Evolutionary conservation across 2,329 filamentous ascomycete species (phyloP).

Genomic region (Fusarium pseudocircinatum): DNA sequence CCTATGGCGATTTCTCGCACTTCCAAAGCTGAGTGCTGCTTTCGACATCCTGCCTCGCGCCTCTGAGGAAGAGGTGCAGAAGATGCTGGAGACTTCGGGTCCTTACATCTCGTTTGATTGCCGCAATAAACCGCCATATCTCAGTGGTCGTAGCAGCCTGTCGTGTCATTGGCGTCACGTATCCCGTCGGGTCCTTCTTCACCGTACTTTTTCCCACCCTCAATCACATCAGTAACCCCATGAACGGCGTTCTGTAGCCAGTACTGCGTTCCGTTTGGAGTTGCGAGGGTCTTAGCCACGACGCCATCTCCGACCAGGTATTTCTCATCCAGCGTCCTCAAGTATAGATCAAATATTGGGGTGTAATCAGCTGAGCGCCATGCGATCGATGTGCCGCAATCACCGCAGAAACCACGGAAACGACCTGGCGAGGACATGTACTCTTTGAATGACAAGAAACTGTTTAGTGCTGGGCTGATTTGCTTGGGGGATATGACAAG

Average conservation of each 20-base stretch:
- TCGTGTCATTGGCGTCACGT: not conserved
- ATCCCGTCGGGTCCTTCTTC: slow-evolving; percentile 57
- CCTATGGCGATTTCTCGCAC: not conserved
- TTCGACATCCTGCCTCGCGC: not conserved
- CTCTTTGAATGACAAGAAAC: slow-evolving; percentile 9
- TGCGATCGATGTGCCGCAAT: slow-evolving; percentile 11
- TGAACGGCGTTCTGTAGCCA: slow-evolving; percentile 18
- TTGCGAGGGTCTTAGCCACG: not conserved
- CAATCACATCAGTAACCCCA: slow-evolving; percentile 15
- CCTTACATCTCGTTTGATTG: not conserved
- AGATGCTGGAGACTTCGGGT: not conserved
- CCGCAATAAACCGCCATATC: not conserved
- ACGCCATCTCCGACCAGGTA: not conserved
- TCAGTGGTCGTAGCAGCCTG: not conserved
- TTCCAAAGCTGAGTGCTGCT: not conserved
- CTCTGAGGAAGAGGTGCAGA: not conserved
- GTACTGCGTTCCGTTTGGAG: slow-evolving; percentile 22
- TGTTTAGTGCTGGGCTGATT: not conserved
- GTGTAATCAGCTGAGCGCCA: slow-evolving; percentile 22
- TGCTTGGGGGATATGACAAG: slow-evolving; percentile 12
- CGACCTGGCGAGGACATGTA: slow-evolving; percentile 11
- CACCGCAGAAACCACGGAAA: slow-evolving; percentile 18
- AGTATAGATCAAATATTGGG: slow-evolving; percentile 17
- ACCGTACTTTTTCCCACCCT: slow-evolving; percentile 13
- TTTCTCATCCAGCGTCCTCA: slow-evolving; percentile 25